Conservation (phyloP, 2,329 filamentous ascomycete species). For the Aureobasidium sp. region DNA sequence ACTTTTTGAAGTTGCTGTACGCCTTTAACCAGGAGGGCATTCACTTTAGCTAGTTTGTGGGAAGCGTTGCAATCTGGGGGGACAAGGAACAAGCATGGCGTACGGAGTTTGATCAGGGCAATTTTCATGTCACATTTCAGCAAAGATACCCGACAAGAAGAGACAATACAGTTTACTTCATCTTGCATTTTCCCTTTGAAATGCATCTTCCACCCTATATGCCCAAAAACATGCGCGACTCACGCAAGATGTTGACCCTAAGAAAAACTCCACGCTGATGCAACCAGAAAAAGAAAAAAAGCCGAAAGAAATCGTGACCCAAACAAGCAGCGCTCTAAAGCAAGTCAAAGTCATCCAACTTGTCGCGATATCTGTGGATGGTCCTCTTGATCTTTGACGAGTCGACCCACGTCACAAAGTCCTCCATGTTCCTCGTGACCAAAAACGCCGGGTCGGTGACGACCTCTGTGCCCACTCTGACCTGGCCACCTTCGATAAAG, state of each 20-base stretch:
- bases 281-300: not conserved
- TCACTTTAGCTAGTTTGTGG: constrained; percentile 61
- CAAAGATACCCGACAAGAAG: constrained; percentile 15
- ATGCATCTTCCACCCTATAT: too few species aligned
- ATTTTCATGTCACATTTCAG: not conserved
- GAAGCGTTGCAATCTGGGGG: not conserved
- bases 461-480: constrained; percentile 82
- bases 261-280: constrained; percentile 16
- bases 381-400: constrained; percentile 96
- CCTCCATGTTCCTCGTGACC: constrained; percentile 83
- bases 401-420: constrained; percentile 94
- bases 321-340: constrained; percentile 41
- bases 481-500: constrained; percentile 90
- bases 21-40: constrained; percentile 90
- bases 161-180: constrained; percentile 3
- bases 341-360: constrained; percentile 92
- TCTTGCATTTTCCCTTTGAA: not conserved
- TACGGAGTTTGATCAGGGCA: not conserved
- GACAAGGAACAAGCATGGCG: not conserved
- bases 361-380: constrained; percentile 89
- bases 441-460: constrained; percentile 85
- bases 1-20: constrained; percentile 74
- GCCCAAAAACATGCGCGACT: not conserved
- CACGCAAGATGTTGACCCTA: not conserved
- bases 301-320: too few species aligned